Evolutionary conservation across 129 eudicot genomes (phyloP).

Genomic region (Helianthus annuus): DNA sequence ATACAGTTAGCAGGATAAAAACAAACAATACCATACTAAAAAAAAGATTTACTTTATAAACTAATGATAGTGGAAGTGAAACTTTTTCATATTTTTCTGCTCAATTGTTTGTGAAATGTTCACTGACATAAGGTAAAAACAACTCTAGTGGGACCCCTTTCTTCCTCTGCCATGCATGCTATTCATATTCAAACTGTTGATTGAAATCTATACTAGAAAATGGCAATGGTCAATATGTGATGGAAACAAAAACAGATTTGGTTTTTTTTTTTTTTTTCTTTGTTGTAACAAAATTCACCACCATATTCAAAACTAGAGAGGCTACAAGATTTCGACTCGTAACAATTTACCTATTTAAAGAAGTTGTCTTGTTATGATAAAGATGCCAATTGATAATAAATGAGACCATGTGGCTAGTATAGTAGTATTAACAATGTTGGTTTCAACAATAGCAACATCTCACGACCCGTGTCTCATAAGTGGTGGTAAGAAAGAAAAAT

Average conservation of each 20-base stretch:
- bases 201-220: slow-evolving; percentile 25
- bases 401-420: slow-evolving; percentile 28
- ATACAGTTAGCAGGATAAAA: slow-evolving; percentile 35
- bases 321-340: slow-evolving; percentile 17
- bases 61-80: slow-evolving; percentile 39
- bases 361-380: slow-evolving; percentile 35
- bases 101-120: slow-evolving; percentile 23
- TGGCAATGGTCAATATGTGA: slow-evolving; percentile 37
- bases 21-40: slow-evolving; percentile 35
- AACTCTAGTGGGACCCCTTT: slow-evolving; percentile 10
- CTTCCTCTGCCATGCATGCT: slow-evolving; percentile 26
- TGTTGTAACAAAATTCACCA: slow-evolving; percentile 15
- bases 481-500: slow-evolving; percentile 14
- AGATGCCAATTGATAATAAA: slow-evolving; percentile 31
- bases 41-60: slow-evolving; percentile 34
- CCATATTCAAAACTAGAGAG: slow-evolving; percentile 19
- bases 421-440: slow-evolving; percentile 19
- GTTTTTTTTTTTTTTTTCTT: slow-evolving; percentile 1
- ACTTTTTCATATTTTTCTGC: slow-evolving; percentile 6
- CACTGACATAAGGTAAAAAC: slow-evolving; percentile 34
- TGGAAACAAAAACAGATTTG: slow-evolving; percentile 8
- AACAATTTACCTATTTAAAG: slow-evolving; percentile 15
- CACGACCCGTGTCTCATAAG: slow-evolving; percentile 24
- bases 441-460: slow-evolving; percentile 23
- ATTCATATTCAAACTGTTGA: slow-evolving; percentile 16